A percentile compares a stretch with the other conserved stretches of the same genome.
Evolutionary conservation across 140 eudicot species (phyloP).

Genomic region (Anethum foeniculum): DNA sequence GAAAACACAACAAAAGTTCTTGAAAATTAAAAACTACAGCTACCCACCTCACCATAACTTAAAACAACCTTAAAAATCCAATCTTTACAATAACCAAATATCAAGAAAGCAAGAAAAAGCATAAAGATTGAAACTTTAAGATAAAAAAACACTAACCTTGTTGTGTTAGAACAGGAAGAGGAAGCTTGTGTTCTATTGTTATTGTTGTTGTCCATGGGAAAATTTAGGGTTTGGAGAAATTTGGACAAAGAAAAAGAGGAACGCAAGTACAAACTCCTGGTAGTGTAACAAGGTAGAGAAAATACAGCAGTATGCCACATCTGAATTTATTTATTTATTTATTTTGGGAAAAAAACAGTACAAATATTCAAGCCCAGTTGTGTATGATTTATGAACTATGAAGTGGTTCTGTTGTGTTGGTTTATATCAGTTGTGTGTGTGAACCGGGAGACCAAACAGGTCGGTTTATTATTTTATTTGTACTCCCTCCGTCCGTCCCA

Average conservation of each 20-base stretch:
- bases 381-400: no score
- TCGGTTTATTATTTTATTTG: no score
- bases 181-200: slow-evolving; percentile 20
- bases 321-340: neutral
- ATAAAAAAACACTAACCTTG: slow-evolving; percentile 27
- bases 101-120: neutral
- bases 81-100: neutral
- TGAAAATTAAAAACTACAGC: neutral
- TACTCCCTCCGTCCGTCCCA: no score
- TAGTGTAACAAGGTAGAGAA: neutral
- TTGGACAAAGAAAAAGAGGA: neutral
- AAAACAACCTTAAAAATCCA: neutral
- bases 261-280: neutral
- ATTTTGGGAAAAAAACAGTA: neutral
- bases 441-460: no score
- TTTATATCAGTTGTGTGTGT: no score
- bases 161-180: slow-evolving; percentile 24
- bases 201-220: slow-evolving; percentile 24
- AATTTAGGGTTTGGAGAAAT: neutral
- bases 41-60: neutral
- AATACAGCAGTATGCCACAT: neutral
- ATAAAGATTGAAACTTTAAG: neutral
- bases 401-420: no score
- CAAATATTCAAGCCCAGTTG: neutral
- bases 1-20: neutral